Percentiles rank a stretch among this genome's conserved stretches.
Conservation (phyloP, 805 yeast species). For the Wilhelminamyces savonicus region DNA sequence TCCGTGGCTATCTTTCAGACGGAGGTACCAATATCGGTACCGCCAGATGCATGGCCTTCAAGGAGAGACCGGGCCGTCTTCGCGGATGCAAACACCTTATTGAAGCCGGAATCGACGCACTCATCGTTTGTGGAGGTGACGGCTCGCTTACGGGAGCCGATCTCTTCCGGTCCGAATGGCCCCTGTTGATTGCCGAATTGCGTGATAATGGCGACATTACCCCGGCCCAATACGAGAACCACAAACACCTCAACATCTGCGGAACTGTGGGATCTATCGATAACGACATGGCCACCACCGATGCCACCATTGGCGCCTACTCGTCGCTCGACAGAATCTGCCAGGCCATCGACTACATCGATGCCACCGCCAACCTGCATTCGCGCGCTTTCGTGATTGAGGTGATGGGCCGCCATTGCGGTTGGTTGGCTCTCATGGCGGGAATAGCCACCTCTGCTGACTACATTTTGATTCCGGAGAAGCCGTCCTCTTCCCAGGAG, state of each 20-base stretch:
- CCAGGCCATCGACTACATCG: constrained; percentile 92
- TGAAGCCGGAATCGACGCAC: constrained; percentile 83
- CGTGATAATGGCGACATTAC: constrained; percentile 51
- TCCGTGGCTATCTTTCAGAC: constrained; percentile 83
- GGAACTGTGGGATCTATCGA: constrained; percentile 97
- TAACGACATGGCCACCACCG: constrained; percentile 96
- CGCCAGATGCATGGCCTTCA: constrained; percentile 84
- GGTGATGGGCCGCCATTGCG: constrained; percentile 99
- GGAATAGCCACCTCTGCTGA: constrained; percentile 97
- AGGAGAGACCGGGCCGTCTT: constrained; percentile 79
- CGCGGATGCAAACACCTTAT: constrained; percentile 81
- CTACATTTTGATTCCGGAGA: constrained; percentile 89
- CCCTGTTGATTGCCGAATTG: constrained; percentile 72
- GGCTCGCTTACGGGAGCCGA: constrained; percentile 98
- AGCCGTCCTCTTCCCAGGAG: constrained; percentile 65
- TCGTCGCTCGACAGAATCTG: constrained; percentile 91
- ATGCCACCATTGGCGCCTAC: constrained; percentile 93
- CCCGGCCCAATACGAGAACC: constrained; percentile 49
- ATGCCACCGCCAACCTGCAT: constrained; percentile 95
- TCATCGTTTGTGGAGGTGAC: constrained; percentile 97
- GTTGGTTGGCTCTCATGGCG: constrained; percentile 97
- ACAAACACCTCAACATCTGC: constrained; percentile 73
- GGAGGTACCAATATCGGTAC: constrained; percentile 98
- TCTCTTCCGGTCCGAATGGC: constrained; percentile 92
- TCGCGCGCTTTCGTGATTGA: constrained; percentile 96